phyloP scores from a whole-genome alignment of 176 grass and related monocot species.

The Elymus sibiricus region DNA sequence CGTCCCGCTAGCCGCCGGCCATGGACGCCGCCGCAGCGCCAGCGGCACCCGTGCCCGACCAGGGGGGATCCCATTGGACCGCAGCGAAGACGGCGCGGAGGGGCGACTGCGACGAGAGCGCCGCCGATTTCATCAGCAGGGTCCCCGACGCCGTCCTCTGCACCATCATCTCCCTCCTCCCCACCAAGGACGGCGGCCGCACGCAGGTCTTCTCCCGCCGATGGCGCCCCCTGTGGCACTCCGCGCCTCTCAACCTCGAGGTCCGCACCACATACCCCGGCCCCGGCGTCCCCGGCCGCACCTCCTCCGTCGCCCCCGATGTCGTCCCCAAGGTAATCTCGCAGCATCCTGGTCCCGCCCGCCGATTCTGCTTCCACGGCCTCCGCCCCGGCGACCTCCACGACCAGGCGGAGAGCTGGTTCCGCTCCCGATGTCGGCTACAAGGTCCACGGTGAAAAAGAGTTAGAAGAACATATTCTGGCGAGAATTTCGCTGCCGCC shows the following conservation, averaged over 20 bases:
- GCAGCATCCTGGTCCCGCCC: neutral
- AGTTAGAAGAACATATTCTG: neutral
- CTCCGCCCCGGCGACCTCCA: neutral
- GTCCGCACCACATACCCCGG: neutral
- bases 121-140: neutral
- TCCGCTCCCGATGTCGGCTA: neutral
- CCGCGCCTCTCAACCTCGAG: neutral
- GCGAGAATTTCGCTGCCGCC: neutral
- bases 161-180: neutral
- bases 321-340: neutral
- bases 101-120: neutral
- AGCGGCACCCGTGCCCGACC: neutral
- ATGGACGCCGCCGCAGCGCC: neutral
- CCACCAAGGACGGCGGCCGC: neutral
- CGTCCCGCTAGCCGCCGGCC: neutral
- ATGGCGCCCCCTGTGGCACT: neutral
- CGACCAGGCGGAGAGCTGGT: neutral
- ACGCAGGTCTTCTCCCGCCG: neutral
- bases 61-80: too few relatives aligned
- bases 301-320: neutral
- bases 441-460: neutral
- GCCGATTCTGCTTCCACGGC: neutral
- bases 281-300: too few relatives aligned
- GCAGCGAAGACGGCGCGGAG: neutral
- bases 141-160: neutral